A percentile compares a stretch with the other conserved stretches of the same genome.
Evolutionary conservation across 768 basidiomycete species (phyloP).

Genomic region (Suillus alpinus): DNA sequence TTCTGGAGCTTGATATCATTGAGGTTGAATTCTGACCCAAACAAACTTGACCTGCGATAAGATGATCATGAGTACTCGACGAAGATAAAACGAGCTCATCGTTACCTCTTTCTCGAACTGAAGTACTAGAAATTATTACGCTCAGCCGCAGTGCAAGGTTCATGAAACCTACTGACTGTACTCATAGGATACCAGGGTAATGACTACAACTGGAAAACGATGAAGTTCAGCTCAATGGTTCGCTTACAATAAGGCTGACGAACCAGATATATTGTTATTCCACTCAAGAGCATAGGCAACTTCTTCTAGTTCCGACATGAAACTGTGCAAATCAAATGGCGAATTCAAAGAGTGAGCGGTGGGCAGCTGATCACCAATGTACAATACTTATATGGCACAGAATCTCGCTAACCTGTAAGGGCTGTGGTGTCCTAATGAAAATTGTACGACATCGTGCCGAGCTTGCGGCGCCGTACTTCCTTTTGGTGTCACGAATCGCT

Average conservation of each 20-base stretch:
- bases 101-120: not conserved
- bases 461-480: not conserved
- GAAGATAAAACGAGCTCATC: too few relatives aligned
- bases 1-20: too few relatives aligned
- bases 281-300: not conserved
- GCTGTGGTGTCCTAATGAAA: not conserved
- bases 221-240: not conserved
- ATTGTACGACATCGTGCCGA: not conserved
- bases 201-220: not conserved
- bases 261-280: not conserved
- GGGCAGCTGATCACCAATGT: too few relatives aligned
- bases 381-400: not conserved
- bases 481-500: not conserved
- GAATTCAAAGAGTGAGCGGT: not conserved
- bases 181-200: not conserved
- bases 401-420: not conserved
- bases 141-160: not conserved
- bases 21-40: not conserved
- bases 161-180: not conserved
- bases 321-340: not conserved
- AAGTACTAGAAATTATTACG: not conserved
- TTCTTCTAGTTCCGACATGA: not conserved
- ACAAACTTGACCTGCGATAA: not conserved
- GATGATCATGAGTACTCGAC: not conserved
- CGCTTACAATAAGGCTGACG: not conserved